Percentiles rank a stretch among this genome's conserved stretches.
These are phyloP conservation scores for Tuber aestivum DNA, from an alignment of 495 filamentous ascomycete species.

Conservation along the genomic window DNA sequence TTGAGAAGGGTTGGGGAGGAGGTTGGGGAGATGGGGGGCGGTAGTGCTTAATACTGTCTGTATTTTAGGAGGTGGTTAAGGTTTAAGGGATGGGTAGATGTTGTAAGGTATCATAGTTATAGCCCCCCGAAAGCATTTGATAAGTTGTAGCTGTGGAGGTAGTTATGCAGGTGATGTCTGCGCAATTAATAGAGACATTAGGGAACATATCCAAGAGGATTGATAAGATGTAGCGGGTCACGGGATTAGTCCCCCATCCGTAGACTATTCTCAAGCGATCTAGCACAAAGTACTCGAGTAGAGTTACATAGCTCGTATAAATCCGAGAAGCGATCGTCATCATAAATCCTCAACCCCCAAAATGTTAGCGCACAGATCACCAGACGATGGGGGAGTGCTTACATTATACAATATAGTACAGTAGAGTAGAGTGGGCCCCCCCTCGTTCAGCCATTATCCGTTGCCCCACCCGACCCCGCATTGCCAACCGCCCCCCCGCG, in stretches of 20 bases:
- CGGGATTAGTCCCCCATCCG: not conserved
- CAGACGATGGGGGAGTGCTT: not conserved
- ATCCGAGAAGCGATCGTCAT: not conserved
- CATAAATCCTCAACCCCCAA: not conserved
- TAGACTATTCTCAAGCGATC: not conserved
- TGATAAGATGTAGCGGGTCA: not conserved
- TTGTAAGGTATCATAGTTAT: not conserved
- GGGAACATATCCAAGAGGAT: not conserved
- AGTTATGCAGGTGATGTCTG: not conserved
- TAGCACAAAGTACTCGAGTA: not conserved
- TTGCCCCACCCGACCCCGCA: too few species aligned
- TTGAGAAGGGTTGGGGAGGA: not conserved
- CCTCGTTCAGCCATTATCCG: not conserved
- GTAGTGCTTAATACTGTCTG: not conserved
- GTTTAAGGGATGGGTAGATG: not conserved
- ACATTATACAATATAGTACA: not conserved
- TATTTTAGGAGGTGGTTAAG: not conserved
- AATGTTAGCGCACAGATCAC: not conserved
- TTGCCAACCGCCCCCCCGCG: too few species aligned
- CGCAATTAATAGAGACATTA: not conserved
- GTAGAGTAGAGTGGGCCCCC: not conserved
- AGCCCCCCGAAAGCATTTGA: not conserved
- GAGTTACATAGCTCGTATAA: not conserved
- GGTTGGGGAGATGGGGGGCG: not conserved
- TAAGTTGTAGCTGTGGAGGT: not conserved